Conservation (phyloP, 2,329 filamentous ascomycete species). For the Alternaria angustiovoidea region DNA sequence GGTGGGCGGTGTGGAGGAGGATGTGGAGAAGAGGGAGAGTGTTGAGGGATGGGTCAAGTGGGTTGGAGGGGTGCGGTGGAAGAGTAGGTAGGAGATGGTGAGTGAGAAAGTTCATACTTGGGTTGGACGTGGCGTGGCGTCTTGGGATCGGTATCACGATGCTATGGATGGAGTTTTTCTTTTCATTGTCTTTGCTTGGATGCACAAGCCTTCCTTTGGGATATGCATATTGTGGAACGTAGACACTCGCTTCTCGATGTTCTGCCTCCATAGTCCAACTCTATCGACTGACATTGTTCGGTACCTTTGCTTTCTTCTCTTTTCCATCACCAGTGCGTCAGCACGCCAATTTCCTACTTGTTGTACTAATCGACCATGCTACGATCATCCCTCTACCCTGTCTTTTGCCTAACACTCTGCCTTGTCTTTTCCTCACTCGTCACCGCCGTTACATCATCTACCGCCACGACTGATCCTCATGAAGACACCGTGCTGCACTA, state of each 20-base stretch:
- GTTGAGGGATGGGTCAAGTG: slow-evolving; percentile 75
- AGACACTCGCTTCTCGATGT: not conserved
- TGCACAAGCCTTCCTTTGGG: not conserved
- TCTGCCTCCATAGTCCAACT: not conserved
- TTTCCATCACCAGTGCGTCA: not conserved
- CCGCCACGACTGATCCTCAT: not conserved
- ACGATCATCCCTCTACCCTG: not conserved
- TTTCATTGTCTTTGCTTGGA: not conserved
- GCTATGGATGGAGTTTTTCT: not conserved
- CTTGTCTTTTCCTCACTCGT: not conserved
- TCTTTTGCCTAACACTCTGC: not conserved
- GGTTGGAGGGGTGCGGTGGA: slow-evolving; percentile 79
- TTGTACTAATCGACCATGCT: not conserved
- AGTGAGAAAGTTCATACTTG: not conserved
- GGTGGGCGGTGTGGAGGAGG: slow-evolving; percentile 75
- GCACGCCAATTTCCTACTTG: not conserved
- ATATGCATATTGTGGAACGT: not conserved
- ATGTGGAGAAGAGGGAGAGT: slow-evolving; percentile 69
- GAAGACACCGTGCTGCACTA: not conserved
- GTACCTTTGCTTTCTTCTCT: not conserved
- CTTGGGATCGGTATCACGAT: not conserved
- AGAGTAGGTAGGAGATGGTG: slow-evolving; percentile 57
- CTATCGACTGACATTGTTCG: not conserved
- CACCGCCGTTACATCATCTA: not conserved
- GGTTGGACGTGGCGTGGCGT: not conserved